Conservation (phyloP, 129 eudicot genomes). For the Glebionis coronaria region DNA sequence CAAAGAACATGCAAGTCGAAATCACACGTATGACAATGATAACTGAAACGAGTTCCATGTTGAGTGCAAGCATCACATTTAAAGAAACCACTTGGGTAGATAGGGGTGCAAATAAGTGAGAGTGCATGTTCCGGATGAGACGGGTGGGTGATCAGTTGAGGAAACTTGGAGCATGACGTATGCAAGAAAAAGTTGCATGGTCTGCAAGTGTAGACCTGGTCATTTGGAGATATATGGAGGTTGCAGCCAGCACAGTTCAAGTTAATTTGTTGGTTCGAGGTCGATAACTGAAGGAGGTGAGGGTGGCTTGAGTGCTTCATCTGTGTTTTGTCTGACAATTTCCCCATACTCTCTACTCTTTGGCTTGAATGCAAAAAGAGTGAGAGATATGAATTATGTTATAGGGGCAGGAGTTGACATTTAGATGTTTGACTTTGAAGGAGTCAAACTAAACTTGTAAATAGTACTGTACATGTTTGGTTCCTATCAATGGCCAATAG, state of each 20-base stretch:
- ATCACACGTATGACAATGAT: constrained; percentile 52
- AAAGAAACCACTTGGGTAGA: constrained; percentile 51
- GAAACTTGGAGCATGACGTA: constrained; percentile 44
- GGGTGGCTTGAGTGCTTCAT: constrained; percentile 56
- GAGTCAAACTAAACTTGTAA: constrained; percentile 22
- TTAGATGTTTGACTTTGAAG: not conserved
- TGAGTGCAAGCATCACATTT: constrained; percentile 58
- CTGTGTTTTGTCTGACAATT: constrained; percentile 31
- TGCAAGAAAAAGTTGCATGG: constrained; percentile 62
- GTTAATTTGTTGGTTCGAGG: not conserved
- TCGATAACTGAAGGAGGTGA: constrained; percentile 35
- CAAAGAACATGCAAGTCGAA: constrained; percentile 57
- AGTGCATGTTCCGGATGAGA: constrained; percentile 43
- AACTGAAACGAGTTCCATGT: constrained; percentile 49
- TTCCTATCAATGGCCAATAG: constrained; percentile 11
- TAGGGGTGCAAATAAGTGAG: constrained; percentile 43
- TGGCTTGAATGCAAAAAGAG: not conserved
- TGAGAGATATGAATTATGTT: not conserved
- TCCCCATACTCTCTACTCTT: constrained; percentile 25
- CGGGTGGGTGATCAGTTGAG: constrained; percentile 50
- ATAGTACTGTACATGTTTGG: too few relatives aligned
- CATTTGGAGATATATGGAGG: constrained; percentile 18
- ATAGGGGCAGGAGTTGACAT: constrained; percentile 27
- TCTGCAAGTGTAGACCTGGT: constrained; percentile 32
- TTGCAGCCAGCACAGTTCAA: constrained; percentile 48